Evolutionary conservation across 108 stramenopile genomes (phyloP).

Genomic region (Cyclotella choctawhatcheeana): DNA sequence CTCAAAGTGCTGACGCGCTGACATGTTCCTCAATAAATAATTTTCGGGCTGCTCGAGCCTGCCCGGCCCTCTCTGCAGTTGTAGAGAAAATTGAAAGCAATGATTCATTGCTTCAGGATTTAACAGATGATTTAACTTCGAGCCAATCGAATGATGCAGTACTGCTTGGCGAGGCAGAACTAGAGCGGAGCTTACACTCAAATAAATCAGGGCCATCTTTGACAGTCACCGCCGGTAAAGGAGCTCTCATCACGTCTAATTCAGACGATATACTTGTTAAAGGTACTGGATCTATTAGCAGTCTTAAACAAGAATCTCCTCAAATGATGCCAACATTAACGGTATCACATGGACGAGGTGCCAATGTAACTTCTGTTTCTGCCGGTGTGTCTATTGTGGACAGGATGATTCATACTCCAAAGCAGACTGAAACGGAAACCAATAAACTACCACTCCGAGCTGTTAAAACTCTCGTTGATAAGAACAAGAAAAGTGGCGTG

Average conservation of each 20-base stretch:
- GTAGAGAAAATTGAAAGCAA: neutral
- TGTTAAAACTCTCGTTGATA: conserved; percentile 12
- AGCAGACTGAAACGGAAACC: neutral
- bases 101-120: neutral
- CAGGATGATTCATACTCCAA: conserved; percentile 50
- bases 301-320: neutral
- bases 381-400: conserved; percentile 64
- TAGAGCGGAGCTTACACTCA: too few relatives aligned
- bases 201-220: neutral
- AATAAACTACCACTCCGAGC: neutral
- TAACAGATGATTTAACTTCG: neutral
- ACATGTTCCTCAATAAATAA: too few relatives aligned
- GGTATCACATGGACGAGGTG: conserved; percentile 8
- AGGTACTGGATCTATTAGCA: neutral
- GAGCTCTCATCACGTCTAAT: conserved; percentile 13
- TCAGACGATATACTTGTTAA: conserved; percentile 22
- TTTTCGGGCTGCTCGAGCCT: too few relatives aligned
- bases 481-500: neutral
- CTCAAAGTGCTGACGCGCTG: too few relatives aligned
- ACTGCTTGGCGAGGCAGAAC: neutral
- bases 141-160: neutral
- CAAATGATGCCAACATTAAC: neutral
- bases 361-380: conserved; percentile 10
- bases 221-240: conserved; percentile 24
- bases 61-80: too few relatives aligned